Conservation (phyloP, 2,329 filamentous ascomycete species). For the Microcyclosporella mali region DNA sequence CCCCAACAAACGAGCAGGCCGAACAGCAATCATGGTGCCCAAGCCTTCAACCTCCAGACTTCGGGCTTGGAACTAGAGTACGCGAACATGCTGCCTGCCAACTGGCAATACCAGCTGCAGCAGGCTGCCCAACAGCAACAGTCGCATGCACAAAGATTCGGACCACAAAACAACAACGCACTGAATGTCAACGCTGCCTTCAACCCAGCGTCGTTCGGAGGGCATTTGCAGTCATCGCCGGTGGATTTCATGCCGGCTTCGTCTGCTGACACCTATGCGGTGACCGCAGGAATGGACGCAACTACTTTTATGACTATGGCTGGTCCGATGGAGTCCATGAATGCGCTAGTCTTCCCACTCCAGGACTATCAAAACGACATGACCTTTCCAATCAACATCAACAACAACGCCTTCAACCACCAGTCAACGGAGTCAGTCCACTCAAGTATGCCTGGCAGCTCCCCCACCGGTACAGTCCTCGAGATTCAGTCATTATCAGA, state of each 20-base stretch:
- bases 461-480: constrained; percentile 71
- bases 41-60: constrained; percentile 28
- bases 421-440: constrained; percentile 33
- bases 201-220: constrained; percentile 34
- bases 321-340: constrained; percentile 41
- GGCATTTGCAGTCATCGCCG: constrained; percentile 40
- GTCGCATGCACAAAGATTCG: constrained; percentile 20
- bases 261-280: constrained; percentile 34
- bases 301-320: constrained; percentile 36
- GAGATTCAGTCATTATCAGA: constrained; percentile 88
- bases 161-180: constrained; percentile 27
- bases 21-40: constrained; percentile 26
- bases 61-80: constrained; percentile 30
- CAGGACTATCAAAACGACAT: constrained; percentile 69
- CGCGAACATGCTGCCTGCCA: constrained; percentile 29
- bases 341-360: constrained; percentile 38
- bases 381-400: constrained; percentile 46
- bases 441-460: constrained; percentile 49
- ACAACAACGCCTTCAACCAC: constrained; percentile 39
- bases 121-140: constrained; percentile 22
- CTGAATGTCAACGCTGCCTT: constrained; percentile 34
- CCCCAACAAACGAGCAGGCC: constrained; percentile 21
- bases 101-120: constrained; percentile 42
- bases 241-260: constrained; percentile 41
- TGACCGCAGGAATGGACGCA: constrained; percentile 37